Evolutionary conservation across 805 yeast species (phyloP).

Genomic region (Yamadazyma kitorensis): DNA sequence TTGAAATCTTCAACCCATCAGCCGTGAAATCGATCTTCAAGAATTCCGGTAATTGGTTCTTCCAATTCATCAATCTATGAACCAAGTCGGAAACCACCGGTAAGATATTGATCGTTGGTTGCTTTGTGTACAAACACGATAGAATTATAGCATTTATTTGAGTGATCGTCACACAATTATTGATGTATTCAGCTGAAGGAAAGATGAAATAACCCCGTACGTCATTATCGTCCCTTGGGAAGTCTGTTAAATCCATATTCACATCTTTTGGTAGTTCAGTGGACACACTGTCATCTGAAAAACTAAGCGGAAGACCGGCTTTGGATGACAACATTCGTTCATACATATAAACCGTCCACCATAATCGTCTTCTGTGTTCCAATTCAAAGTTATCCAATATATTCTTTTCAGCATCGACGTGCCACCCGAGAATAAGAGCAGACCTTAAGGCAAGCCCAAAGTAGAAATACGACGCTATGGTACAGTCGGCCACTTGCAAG

Average conservation of each 20-base stretch:
- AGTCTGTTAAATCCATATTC: slow-evolving; percentile 48
- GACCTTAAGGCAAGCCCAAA: slow-evolving; percentile 75
- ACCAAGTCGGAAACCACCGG: slow-evolving; percentile 73
- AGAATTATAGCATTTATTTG: slow-evolving; percentile 74
- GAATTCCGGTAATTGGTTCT: slow-evolving; percentile 59
- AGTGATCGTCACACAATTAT: slow-evolving; percentile 74
- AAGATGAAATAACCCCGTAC: slow-evolving; percentile 65
- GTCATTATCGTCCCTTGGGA: slow-evolving; percentile 43
- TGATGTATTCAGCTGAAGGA: slow-evolving; percentile 75
- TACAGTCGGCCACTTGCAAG: slow-evolving; percentile 80
- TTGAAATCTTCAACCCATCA: slow-evolving; percentile 54
- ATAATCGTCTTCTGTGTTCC: slow-evolving; percentile 48
- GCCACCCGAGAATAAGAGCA: slow-evolving; percentile 72
- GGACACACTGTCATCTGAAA: slow-evolving; percentile 79
- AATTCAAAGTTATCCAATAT: slow-evolving; percentile 48
- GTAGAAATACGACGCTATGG: slow-evolving; percentile 76
- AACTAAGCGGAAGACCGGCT: slow-evolving; percentile 75
- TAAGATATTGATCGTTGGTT: slow-evolving; percentile 71
- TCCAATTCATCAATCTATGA: slow-evolving; percentile 66
- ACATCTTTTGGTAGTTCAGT: slow-evolving; percentile 74
- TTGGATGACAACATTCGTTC: slow-evolving; percentile 77
- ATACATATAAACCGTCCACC: slow-evolving; percentile 52
- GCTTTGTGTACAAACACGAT: slow-evolving; percentile 67
- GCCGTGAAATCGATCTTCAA: slow-evolving; percentile 59
- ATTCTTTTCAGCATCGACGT: slow-evolving; percentile 77